Evolutionary conservation across 352 stramenopile genomes (phyloP).

Genomic region (Phytophthora crassamura): DNA sequence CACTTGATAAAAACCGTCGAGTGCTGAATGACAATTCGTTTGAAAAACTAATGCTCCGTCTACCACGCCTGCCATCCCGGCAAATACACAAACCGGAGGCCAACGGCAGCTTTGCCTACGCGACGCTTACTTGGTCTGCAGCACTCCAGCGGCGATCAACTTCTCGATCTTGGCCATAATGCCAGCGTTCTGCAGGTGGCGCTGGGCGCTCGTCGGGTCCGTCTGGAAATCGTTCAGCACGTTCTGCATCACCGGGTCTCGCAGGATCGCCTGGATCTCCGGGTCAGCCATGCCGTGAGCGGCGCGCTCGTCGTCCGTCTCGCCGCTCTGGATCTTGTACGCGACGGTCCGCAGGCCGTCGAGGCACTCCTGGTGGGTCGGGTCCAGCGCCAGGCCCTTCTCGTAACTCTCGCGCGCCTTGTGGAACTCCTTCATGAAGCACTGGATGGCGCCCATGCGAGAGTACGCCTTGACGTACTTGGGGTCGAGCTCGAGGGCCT

Average conservation of each 20-base stretch:
- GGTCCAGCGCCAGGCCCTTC: conserved; percentile 95
- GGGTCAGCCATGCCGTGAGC: conserved; percentile 99
- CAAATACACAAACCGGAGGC: conserved; percentile 1
- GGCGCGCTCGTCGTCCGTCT: conserved; percentile 96
- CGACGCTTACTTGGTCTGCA: conserved; percentile 91
- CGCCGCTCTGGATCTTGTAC: conserved; percentile 94
- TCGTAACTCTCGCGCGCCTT: conserved; percentile 98
- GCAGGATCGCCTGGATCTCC: conserved; percentile 98
- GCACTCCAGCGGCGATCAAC: conserved; percentile 97
- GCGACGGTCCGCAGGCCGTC: conserved; percentile 96
- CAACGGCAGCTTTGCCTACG: conserved; percentile 17
- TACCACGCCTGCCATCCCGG: conserved; percentile 2
- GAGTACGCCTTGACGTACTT: conserved; percentile 99
- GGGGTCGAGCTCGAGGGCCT: conserved; percentile 97
- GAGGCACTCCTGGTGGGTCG: conserved; percentile 95
- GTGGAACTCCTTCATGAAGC: conserved; percentile 99
- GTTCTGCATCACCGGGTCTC: conserved; percentile 98
- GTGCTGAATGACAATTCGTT: conserved; percentile 11
- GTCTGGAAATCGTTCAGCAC: conserved; percentile 98
- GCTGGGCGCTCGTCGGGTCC: conserved; percentile 91
- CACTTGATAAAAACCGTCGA: too few species aligned
- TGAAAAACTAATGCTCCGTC: conserved; percentile 22
- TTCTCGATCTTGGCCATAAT: conserved; percentile 99
- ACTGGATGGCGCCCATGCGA: conserved; percentile 98
- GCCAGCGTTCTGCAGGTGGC: conserved; percentile 94